Evolutionary conservation across 345 rosid genomes (phyloP), one percentile per base, ranked within the genome.

Genomic region (Dipteronia dyeriana): DNA sequence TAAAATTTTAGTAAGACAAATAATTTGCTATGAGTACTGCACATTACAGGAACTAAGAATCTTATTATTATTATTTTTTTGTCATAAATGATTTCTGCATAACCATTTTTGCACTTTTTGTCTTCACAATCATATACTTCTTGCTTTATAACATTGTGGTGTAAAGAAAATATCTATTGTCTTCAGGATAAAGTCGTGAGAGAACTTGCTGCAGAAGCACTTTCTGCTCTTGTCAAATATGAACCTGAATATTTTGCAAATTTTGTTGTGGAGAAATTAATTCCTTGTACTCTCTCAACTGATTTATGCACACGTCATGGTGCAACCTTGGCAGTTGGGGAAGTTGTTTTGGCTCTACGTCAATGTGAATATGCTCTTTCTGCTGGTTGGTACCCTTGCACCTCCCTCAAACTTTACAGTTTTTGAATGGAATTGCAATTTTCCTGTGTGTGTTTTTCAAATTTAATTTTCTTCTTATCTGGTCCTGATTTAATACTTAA

Each of bases 241-340:
- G 95, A 92, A 76, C 87, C 91, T 65, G 85, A 87, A 66, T 85
- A 92, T 82, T 93, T 91, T 80, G 90, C 86, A 45, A 82, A 81
- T 73, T 86, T 74, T 85, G 90, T 89, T 77, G 80, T 95, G 81
- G 93, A 87, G 78, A 91, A 90, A 78, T 83, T 96, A 77, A 84
- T 85, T 86, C 97, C 97, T 54, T 87, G 69, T 60, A 95, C 99
- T 76, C 94, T 95, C 54, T 95, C 98, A 60, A 83, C 97, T 69
- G 99, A 95, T 87, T 82, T 95, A 81, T 91, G 96, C 86, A 84
- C 81, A 74, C 98, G 97, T 63, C 99, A 95, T 87, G 99, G 99
- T 86, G 92, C 96, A 59, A 95, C 97, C 77, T 87, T 94, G 75
- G 92, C 99, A 76, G 83, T 82, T 66, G 99, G 90, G 57, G 99